Percentiles rank a stretch among this genome's conserved stretches.
These are phyloP conservation scores for Triglochin maritima DNA, from an alignment of 106 monocot species.

Conservation along the genomic window DNA sequence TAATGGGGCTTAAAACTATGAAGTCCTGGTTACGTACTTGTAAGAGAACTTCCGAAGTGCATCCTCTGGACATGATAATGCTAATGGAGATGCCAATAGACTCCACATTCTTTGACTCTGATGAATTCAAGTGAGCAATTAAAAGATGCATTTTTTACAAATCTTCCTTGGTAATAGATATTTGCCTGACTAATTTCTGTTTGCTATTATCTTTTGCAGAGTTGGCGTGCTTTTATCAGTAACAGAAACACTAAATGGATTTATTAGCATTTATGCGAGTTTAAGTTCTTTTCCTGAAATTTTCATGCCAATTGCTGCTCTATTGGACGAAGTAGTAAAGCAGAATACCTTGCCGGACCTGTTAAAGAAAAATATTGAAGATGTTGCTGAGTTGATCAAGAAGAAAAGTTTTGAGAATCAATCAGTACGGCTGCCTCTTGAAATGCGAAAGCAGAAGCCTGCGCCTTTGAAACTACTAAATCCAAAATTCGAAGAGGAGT, in stretches of 20 bases:
- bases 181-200: background rate
- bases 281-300: slow-evolving; percentile 80
- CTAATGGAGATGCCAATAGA: slow-evolving; percentile 45
- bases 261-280: slow-evolving; percentile 43
- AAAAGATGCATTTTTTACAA: background rate
- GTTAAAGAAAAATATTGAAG: slow-evolving; percentile 42
- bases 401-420: slow-evolving; percentile 41
- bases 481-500: slow-evolving; percentile 97
- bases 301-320: slow-evolving; percentile 49
- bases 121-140: slow-evolving; percentile 64
- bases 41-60: slow-evolving; percentile 25
- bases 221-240: slow-evolving; percentile 49
- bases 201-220: slow-evolving; percentile 23
- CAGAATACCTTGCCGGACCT: slow-evolving; percentile 24
- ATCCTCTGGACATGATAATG: slow-evolving; percentile 43
- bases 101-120: slow-evolving; percentile 50
- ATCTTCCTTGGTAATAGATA: too few species aligned
- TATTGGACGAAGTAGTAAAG: slow-evolving; percentile 45
- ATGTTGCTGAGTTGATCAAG: slow-evolving; percentile 46
- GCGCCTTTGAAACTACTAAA: slow-evolving; percentile 67
- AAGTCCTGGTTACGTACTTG: slow-evolving; percentile 61
- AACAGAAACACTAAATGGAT: slow-evolving; percentile 56
- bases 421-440: slow-evolving; percentile 56
- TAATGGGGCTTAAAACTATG: slow-evolving; percentile 36
- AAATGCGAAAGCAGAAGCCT: slow-evolving; percentile 80